phyloP scores from a whole-genome alignment of 1,139 yeast species.

The Hemisphaericaspora subhashii region DNA sequence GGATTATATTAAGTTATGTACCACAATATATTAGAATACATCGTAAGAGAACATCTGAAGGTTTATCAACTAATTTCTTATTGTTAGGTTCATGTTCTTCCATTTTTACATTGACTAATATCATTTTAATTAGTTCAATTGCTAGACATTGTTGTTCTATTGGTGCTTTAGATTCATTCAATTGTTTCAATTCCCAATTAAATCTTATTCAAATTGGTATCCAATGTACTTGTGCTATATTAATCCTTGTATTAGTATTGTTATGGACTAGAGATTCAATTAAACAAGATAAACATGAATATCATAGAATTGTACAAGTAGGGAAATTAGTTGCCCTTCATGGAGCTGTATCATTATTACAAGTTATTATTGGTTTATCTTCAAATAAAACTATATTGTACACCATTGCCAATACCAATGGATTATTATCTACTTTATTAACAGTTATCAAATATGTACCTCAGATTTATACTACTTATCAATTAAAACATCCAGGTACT shows the following conservation, averaged over 20 bases:
- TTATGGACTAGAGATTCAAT: constrained; percentile 44
- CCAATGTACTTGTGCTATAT: constrained; percentile 65
- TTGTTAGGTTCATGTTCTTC: constrained; percentile 75
- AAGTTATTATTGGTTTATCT: constrained; percentile 31
- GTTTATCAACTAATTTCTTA: constrained; percentile 72
- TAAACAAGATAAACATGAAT: constrained; percentile 49
- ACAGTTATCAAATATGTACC: constrained; percentile 79
- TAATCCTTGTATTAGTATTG: constrained; percentile 59
- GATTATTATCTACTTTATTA: constrained; percentile 59
- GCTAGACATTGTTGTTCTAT: constrained; percentile 54
- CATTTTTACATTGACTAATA: constrained; percentile 66
- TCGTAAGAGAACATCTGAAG: constrained; percentile 67
- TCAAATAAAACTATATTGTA: constrained; percentile 21
- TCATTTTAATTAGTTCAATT: constrained; percentile 56
- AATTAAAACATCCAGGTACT: constrained; percentile 75
- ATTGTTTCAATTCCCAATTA: constrained; percentile 69
- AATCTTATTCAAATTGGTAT: constrained; percentile 70
- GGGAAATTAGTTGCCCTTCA: constrained; percentile 42
- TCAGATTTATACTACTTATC: constrained; percentile 70
- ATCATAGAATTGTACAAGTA: constrained; percentile 38
- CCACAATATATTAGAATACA: constrained; percentile 74
- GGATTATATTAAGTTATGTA: constrained; percentile 70
- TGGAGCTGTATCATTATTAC: constrained; percentile 33
- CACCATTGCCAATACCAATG: constrained; percentile 59
- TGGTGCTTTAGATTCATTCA: constrained; percentile 46